Conservation (phyloP, 306 rosid genomes). For the Castanospermum australe region DNA sequence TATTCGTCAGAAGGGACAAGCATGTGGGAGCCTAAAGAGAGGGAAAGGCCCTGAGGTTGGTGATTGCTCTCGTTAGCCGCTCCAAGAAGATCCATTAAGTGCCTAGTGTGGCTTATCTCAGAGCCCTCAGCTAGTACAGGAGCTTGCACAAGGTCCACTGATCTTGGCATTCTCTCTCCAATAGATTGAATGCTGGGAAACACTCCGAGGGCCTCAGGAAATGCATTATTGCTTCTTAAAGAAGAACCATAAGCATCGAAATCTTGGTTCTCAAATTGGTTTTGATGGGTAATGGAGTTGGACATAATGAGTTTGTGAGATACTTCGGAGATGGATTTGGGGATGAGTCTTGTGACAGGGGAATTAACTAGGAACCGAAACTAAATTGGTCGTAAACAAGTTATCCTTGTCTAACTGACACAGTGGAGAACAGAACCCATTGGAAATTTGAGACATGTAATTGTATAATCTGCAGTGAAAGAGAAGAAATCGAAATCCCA, state of each 20-base stretch:
- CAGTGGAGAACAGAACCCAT: neutral
- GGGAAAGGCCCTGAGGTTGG: conserved; percentile 62
- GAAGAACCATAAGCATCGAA: conserved; percentile 53
- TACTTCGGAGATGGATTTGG: conserved; percentile 38
- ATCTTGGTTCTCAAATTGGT: conserved; percentile 60
- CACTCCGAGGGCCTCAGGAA: conserved; percentile 39
- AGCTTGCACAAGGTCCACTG: conserved; percentile 51
- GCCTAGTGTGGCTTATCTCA: conserved; percentile 72
- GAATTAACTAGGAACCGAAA: conserved; percentile 10
- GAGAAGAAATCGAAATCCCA: neutral
- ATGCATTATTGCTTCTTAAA: conserved; percentile 30
- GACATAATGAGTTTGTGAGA: conserved; percentile 48
- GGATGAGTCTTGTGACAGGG: conserved; percentile 43
- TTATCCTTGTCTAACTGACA: conserved; percentile 7
- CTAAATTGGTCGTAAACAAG: neutral
- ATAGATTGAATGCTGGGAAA: conserved; percentile 56
- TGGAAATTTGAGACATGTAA: conserved; percentile 5
- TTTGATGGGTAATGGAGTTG: conserved; percentile 51
- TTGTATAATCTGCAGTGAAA: conserved; percentile 4
- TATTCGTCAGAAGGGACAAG: conserved; percentile 52
- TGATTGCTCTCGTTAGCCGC: conserved; percentile 48
- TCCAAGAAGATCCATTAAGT: conserved; percentile 76
- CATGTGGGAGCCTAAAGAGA: conserved; percentile 78
- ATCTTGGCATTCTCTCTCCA: conserved; percentile 54
- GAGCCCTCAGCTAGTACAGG: conserved; percentile 39